Evolutionary conservation across 2,329 filamentous ascomycete genomes (phyloP), one percentile per base, ranked within the genome.

Genomic region (Claviceps quebecensis): DNA sequence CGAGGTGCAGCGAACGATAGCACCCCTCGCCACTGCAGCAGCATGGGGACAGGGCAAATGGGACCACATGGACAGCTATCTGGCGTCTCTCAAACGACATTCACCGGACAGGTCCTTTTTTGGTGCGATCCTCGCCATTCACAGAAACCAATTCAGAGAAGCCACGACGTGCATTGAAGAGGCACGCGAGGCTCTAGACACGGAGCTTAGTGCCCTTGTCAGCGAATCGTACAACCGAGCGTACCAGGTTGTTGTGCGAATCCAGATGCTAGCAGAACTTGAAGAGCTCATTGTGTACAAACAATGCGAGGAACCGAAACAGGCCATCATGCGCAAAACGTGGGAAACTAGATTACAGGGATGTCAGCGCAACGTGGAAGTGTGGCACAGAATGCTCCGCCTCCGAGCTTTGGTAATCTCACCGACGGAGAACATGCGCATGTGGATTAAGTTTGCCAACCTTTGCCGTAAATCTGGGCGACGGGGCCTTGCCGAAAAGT

Each of bases 401-500:
- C 83, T 98, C 36, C 83, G 93, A 54, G 87, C 89, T 19, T 75
- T 99, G 49, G 93, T 99, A 53, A 91, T 97, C 55, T 84, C 84
- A 0, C 91, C 94, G 0, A 81, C 81, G 37, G 90, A 99, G 65
- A 96, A 96, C 61, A 88, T 95, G 74, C 87, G 95, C 61, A 98
- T 98, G 89, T 96, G 90, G 83, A 97, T 98, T 73, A 99, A 98
- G 65, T 98, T 96, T 65, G 87, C 93, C 61, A 98, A 97, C 61
- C 80, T 98, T 5, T 99, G 94, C 68, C 86, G 94, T 61, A 99
- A 98, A 68, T 95, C 91, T 45, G 86, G 88, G 53, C 85, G 93
- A 34, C 90, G 91, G 76, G 91, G 93, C 9, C 78, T 99, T 47
- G 93, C 93, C 1, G 93, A 98, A 69, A 94, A 95, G 69, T 94